These are phyloP conservation scores for Coniochaeta ligniaria DNA, from an alignment of 2,329 filamentous ascomycete species.

Conservation along the genomic window DNA sequence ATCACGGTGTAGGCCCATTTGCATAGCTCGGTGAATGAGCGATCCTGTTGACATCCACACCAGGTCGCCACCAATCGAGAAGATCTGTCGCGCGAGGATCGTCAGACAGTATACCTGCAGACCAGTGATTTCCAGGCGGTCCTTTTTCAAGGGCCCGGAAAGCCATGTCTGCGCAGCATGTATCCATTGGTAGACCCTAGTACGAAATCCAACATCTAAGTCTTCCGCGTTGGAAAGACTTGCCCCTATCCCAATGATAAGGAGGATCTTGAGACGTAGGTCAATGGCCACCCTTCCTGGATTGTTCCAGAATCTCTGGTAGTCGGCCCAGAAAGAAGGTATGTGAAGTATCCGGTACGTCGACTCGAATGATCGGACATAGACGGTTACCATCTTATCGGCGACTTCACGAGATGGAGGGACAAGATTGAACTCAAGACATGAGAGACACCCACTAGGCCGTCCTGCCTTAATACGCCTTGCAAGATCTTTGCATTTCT, in stretches of 20 bases:
- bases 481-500: constrained; percentile 24
- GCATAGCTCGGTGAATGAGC: constrained; percentile 36
- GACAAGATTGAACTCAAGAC: constrained; percentile 6
- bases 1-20: constrained; percentile 44
- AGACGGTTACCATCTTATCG: constrained; percentile 34
- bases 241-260: too few relatives aligned
- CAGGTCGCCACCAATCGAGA: constrained; percentile 33
- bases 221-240: not conserved
- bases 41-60: constrained; percentile 39
- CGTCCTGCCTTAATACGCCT: constrained; percentile 22
- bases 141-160: constrained; percentile 29
- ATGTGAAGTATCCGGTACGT: constrained; percentile 46
- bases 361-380: constrained; percentile 44
- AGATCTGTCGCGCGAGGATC: constrained; percentile 31
- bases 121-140: constrained; percentile 22
- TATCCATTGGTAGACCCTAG: constrained; percentile 28
- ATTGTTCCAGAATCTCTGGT: constrained; percentile 36
- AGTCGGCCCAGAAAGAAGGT: constrained; percentile 44
- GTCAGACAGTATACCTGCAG: constrained; percentile 40
- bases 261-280: too few relatives aligned
- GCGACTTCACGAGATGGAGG: constrained; percentile 9
- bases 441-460: constrained; percentile 22
- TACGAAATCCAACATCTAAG: constrained; percentile 16
- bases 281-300: constrained; percentile 11
- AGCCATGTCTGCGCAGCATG: constrained; percentile 34